Percentiles rank a stretch among this genome's conserved stretches.
These are phyloP conservation scores for Mycogone perniciosa DNA, from an alignment of 2,329 filamentous ascomycete species.

Conservation along the genomic window DNA sequence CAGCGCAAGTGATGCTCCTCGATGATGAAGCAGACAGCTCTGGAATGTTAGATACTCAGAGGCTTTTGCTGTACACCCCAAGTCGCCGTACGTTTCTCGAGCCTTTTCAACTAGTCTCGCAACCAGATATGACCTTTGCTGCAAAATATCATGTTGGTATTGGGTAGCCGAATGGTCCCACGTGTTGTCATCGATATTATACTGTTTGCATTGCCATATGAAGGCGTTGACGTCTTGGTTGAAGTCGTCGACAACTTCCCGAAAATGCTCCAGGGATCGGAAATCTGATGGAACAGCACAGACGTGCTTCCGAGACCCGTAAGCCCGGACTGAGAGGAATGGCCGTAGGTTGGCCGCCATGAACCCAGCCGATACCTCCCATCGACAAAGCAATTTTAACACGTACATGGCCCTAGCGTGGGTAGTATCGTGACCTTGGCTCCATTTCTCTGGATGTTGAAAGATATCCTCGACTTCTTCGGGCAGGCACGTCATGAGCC, in stretches of 20 bases:
- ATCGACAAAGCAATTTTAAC: conserved; percentile 17
- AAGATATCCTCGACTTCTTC: conserved; percentile 15
- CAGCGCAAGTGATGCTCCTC: conserved; percentile 7
- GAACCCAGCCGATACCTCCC: conserved; percentile 18
- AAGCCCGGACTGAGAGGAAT: conserved; percentile 15
- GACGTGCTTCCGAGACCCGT: conserved; percentile 12
- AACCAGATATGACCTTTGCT: conserved; percentile 13
- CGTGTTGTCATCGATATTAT: conserved; percentile 13
- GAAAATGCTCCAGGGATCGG: conserved; percentile 13
- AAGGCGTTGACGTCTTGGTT: conserved; percentile 20
- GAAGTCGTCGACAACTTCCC: conserved; percentile 17
- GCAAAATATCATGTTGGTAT: conserved; percentile 17
- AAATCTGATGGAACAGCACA: conserved; percentile 12
- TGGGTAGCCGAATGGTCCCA: conserved; percentile 14
- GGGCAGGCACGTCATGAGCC: conserved; percentile 25
- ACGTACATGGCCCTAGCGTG: conserved; percentile 18
- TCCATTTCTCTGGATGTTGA: conserved; percentile 15
- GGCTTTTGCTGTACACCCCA: not conserved
- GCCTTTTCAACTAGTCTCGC: conserved; percentile 11
- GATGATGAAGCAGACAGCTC: conserved; percentile 11
- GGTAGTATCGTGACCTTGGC: conserved; percentile 10
- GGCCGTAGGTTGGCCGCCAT: conserved; percentile 17
- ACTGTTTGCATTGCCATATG: conserved; percentile 14
- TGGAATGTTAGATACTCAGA: conserved; percentile 7
- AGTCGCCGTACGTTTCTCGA: not conserved